These are phyloP conservation scores for Epichloe glyceriae DNA, from an alignment of 2,329 filamentous ascomycete genomes.

Conservation along the genomic window DNA sequence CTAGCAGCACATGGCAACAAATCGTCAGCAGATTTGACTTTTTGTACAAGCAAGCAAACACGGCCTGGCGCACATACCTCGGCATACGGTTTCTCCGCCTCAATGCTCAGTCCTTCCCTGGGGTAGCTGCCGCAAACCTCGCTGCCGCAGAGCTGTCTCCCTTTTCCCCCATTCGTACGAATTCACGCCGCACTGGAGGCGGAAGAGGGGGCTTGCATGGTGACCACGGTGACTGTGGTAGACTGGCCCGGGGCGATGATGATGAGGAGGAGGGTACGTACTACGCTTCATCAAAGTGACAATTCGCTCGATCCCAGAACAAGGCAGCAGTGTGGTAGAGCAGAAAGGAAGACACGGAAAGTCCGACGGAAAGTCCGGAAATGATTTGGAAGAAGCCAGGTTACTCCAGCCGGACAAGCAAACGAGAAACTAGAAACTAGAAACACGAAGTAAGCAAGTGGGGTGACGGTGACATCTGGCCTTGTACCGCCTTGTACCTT, in stretches of 20 bases:
- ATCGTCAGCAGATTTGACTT: background rate
- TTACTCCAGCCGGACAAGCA: background rate
- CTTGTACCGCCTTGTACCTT: too few species aligned
- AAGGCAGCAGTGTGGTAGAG: background rate
- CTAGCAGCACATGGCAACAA: conserved; percentile 28
- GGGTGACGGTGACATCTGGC: too few species aligned
- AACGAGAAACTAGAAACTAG: background rate
- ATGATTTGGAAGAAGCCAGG: too few species aligned
- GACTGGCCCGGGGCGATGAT: background rate
- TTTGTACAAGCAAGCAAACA: background rate
- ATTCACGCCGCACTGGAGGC: conserved; percentile 85
- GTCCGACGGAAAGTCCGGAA: background rate
- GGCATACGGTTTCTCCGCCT: conserved; percentile 84
- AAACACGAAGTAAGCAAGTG: background rate
- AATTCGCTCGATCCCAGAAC: background rate
- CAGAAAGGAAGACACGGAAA: background rate
- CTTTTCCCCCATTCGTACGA: conserved; percentile 97
- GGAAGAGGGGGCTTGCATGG: conserved; percentile 70
- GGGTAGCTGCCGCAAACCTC: conserved; percentile 80
- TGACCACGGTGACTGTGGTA: conserved; percentile 26
- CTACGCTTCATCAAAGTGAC: too few species aligned
- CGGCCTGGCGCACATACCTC: conserved; percentile 45
- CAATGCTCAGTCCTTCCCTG: conserved; percentile 58
- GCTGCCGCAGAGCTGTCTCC: conserved; percentile 80
- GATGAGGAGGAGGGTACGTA: too few species aligned